phyloP scores from a whole-genome alignment of 768 basidiomycete species.

The Arthromyces matolae region DNA sequence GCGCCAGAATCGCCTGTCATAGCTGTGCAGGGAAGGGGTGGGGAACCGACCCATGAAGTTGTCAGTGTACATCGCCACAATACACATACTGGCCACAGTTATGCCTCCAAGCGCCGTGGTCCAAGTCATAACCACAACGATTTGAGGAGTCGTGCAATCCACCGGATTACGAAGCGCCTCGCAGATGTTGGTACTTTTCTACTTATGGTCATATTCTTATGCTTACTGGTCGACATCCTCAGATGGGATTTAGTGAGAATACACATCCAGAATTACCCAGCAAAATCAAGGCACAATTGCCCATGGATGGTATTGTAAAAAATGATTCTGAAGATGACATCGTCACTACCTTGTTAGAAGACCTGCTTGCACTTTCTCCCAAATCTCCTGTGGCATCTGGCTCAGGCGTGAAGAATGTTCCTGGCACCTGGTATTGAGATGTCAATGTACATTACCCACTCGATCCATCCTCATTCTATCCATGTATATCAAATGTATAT shows the following conservation, averaged over 20 bases:
- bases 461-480: no score
- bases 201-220: not conserved
- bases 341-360: constrained; percentile 59
- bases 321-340: constrained; percentile 65
- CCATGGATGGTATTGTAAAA: constrained; percentile 33
- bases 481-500: no score
- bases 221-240: constrained; percentile 9
- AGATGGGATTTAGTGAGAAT: constrained; percentile 76
- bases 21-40: constrained; percentile 58
- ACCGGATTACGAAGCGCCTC: constrained; percentile 54
- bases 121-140: constrained; percentile 21
- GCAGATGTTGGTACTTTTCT: constrained; percentile 49
- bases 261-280: constrained; percentile 48
- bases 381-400: constrained; percentile 35
- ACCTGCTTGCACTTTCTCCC: constrained; percentile 44
- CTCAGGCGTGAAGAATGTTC: constrained; percentile 32
- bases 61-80: constrained; percentile 48
- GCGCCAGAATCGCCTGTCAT: constrained; percentile 25
- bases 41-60: constrained; percentile 63
- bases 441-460: no score
- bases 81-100: constrained; percentile 37
- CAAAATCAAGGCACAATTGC: constrained; percentile 50
- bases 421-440: constrained; percentile 44
- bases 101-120: constrained; percentile 20
- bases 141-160: constrained; percentile 36